Percentiles rank a stretch among this genome's conserved stretches.
These are phyloP conservation scores for Nemania diffusa DNA, from an alignment of 2,329 filamentous ascomycete genomes.

Conservation along the genomic window DNA sequence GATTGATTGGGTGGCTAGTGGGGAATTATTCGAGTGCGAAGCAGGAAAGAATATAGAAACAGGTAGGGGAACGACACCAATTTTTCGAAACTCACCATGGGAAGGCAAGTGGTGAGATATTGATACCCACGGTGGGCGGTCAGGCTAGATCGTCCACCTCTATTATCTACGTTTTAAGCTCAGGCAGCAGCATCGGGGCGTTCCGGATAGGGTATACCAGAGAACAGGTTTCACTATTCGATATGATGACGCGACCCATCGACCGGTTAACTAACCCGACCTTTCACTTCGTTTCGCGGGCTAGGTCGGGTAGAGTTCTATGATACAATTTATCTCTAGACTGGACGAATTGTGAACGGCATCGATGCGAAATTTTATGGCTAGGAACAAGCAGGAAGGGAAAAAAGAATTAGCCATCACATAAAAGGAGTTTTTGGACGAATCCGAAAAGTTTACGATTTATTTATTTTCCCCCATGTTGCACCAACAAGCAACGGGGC, in stretches of 20 bases:
- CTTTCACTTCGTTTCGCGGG: not conserved
- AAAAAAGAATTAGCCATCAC: conserved; percentile 6
- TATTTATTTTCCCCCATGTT: not conserved
- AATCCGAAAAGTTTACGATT: conserved; percentile 32
- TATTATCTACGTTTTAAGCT: conserved; percentile 28
- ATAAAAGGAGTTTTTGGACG: conserved; percentile 25
- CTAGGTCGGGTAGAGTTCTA: conserved; percentile 3
- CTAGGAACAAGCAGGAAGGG: conserved; percentile 3
- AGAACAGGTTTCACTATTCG: conserved; percentile 22
- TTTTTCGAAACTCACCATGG: conserved; percentile 33
- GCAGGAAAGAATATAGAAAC: not conserved
- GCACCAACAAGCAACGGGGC: not conserved
- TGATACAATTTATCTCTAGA: conserved; percentile 22
- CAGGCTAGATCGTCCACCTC: conserved; percentile 31
- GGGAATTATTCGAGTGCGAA: not conserved
- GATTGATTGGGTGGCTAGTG: not conserved
- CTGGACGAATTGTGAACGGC: conserved; percentile 12
- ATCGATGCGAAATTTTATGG: conserved; percentile 11
- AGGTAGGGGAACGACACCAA: conserved; percentile 21
- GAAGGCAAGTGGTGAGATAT: conserved; percentile 36
- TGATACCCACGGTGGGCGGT: conserved; percentile 42
- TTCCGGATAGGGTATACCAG: conserved; percentile 31
- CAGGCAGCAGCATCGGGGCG: conserved; percentile 34
- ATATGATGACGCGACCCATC: conserved; percentile 24
- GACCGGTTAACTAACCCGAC: conserved; percentile 7